Evolutionary conservation across 164 flowering plant genomes (phyloP).

Genomic region (Umbellularia californica): DNA sequence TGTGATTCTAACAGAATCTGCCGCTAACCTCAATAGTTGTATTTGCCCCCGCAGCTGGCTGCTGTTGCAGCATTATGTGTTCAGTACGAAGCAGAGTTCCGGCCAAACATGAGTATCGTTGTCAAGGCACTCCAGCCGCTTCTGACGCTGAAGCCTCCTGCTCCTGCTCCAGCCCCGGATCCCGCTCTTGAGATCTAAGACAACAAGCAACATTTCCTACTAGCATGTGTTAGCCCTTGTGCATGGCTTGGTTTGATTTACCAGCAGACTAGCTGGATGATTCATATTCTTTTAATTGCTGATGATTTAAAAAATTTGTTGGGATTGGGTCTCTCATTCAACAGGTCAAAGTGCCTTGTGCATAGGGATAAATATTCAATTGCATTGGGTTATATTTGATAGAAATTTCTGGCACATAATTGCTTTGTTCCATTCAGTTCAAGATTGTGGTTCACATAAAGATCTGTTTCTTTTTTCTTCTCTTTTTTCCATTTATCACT

Average conservation of each 20-base stretch:
- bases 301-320: background rate
- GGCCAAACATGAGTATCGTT: conserved; percentile 78
- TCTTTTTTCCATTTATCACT: no score
- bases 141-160: conserved; percentile 30
- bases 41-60: conserved; percentile 46
- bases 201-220: background rate
- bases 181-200: background rate
- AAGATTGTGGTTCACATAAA: no score
- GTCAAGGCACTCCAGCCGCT: conserved; percentile 75
- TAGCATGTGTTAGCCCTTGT: background rate
- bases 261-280: background rate
- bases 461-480: no score
- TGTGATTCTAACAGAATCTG: background rate
- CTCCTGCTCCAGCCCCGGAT: background rate
- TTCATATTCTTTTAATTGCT: conserved; percentile 1
- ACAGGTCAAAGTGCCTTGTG: background rate
- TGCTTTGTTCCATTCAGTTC: no score
- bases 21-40: background rate
- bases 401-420: background rate
- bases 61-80: conserved; percentile 83
- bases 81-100: conserved; percentile 75
- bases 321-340: background rate
- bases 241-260: conserved; percentile 1
- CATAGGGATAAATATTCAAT: background rate
- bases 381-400: background rate